Base-by-base conservation (phyloP, 352 stramenopile species). In the Chrysophaeum taylorii region DNA sequence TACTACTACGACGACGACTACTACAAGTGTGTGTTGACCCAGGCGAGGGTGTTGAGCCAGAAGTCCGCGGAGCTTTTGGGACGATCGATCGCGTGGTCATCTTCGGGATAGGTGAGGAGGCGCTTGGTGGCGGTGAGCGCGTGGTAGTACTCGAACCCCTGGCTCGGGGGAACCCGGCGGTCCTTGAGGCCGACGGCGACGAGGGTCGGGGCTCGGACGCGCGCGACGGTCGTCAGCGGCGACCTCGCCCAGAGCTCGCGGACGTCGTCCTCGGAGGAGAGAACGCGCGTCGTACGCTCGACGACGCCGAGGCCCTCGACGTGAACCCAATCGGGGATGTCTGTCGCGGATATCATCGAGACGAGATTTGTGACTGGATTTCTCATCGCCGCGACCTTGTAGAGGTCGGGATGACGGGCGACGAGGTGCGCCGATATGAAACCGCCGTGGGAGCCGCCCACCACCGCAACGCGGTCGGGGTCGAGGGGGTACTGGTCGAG, bases 281-380 rank as follows among this genome's bases (percentile, higher is more conserved):
- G n/a, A n/a, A n/a, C n/a, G n/a, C n/a, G n/a, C n/a, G n/a, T n/a
- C n/a, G n/a, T n/a, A n/a, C n/a, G n/a, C n/a, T n/a, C n/a, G n/a
- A n/a, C 76, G 39, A 91, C 75, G 0, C 90, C 90, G 54, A 87
- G 75, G 61, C 84, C 86, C 62, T 95, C 91, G 36, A 94, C 74
- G 64, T 82, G 85, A 31, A 84, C 91, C 92, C 92, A 97, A 71
- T 97, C 93, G n/a, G 90, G 89, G 79, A 98, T 98, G 79, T 98
- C 93, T 21, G 88, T 96, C 25, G 84, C 84, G 75, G 90, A 94
- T 42, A 94, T 88, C 85, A 96, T 89, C 39, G 82, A 88, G 31
- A 90, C 83, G 72, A 98, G 92, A 79, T 97, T 97, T 0, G 86
- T 92, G 4, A 95, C 90, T 0, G 90, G 92, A 79, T 97, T 96